Base-by-base conservation (phyloP, 1,284 basidiomycete genomes). In the Cutaneotrichosporon curvatum region DNA sequence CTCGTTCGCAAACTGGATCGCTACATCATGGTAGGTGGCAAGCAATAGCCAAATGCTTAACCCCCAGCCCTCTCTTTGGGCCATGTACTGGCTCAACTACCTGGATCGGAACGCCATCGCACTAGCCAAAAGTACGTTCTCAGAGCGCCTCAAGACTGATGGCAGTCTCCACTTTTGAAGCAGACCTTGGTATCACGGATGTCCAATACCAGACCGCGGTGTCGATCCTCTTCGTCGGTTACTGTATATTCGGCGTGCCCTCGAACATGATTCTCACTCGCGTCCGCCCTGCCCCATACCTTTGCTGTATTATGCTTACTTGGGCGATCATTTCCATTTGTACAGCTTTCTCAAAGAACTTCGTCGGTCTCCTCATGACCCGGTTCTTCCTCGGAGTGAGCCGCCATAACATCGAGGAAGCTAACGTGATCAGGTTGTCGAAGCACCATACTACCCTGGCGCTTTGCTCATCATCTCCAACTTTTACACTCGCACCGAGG, bases 211-310 rank as follows among this genome's bases (percentile, higher is more conserved):
- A 60, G 31, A 68, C 63, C 1, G 60, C 59, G 22, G 57, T 73
- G n/a, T 62, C 60, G 1, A 68, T 72, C 45, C 65, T 73, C 25
- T 73, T 59, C 50, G 63, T 60, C 11, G 62, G 65, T 14, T 70
- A 71, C 48, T 61, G 62, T 37, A 42, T 63, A 16, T 51, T 67
- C 47, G 61, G 67, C 40, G 54, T 68, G 43, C 66, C 65, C 2
- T 63, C 63, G 16, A 68, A 67, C 48, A 52, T 65, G 55, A 28
- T 71, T 39, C 56, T 68, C 53, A 61, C 57, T 35, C 53, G 65
- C 30, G 47, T 55, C 21, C 38, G 55, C 14, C 65, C 65, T 3
- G 58, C 61, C 14, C 37, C 61, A 20, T 68, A 61, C 57, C 63
- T 68, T 28, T 42, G 47, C 34, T 44, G 47, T 36, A 56, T 63